Evolutionary conservation across 148 eudicot species (phyloP), one percentile per base, ranked within the genome.

Genomic region (Chenopodium formosanum): DNA sequence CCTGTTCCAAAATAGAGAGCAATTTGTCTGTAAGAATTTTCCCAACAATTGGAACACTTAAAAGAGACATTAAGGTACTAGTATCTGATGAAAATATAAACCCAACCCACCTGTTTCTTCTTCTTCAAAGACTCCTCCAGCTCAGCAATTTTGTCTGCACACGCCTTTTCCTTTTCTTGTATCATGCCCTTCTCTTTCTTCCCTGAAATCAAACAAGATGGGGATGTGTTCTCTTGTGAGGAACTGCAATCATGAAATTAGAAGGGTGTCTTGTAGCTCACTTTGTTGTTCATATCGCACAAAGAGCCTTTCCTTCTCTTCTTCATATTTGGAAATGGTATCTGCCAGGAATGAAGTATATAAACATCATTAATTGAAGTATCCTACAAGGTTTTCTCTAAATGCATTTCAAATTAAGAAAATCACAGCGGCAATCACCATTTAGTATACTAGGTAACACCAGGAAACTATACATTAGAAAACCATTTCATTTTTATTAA

Each of bases 241-340:
- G 40, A 53, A 37, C 9, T 47, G 75, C 31, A 64, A 58, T 68
- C 47, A 78, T 31, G 29, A 23, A 13, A 16, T n/a, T 70, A 31
- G 58, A 82, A 82, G 70, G 3, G 81, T 64, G 58, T 80, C 32
- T 32, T 1, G 29, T 78, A 79, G 78, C 92, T 91, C 82, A 95
- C 98, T 88, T 78, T 87, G 90, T 88, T 95, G 97, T 84, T 95
- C 92, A 79, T 95, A 92, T 85, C 93, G 87, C 22, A 56, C 77
- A 82, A 88, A 83, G 44, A 95, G 88, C 84, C 84, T 92, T 72
- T 91, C 97, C 87, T 95, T 95, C 84, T 93, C 98, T 81, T 92
- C 98, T 87, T 95, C 97, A 65, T 88, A 87, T 62, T 93, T 93
- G 83, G 94, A 79, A 79, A 93, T 88, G 22, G 90, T 84, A 74